These are phyloP conservation scores for Fagopyrum esculentum DNA, from an alignment of 148 eudicot species.

Conservation along the genomic window DNA sequence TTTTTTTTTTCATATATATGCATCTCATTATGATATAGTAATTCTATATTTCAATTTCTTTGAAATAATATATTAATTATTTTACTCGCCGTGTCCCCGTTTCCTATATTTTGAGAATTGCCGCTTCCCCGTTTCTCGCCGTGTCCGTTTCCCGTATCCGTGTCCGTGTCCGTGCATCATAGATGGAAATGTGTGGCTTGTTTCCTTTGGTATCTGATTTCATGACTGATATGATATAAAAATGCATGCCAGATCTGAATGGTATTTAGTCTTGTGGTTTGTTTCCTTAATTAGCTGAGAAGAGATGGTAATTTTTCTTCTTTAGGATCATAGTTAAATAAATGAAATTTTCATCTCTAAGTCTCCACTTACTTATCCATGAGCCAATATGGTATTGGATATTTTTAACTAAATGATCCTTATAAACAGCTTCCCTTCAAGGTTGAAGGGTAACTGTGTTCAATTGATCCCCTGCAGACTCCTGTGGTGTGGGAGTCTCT, in stretches of 20 bases:
- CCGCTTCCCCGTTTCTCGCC: too few species aligned
- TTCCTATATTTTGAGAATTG: too few species aligned
- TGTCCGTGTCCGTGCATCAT: too few species aligned
- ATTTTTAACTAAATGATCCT: neutral
- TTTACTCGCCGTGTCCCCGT: too few species aligned
- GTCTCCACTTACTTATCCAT: neutral
- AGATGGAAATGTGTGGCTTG: neutral
- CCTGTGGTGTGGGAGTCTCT: neutral
- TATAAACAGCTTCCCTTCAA: neutral
- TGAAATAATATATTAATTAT: too few species aligned
- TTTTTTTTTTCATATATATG: too few species aligned
- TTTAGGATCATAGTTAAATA: neutral
- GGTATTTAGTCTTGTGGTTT: neutral
- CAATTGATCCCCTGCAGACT: neutral
- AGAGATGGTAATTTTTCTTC: neutral
- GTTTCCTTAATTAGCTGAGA: neutral
- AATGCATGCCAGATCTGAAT: neutral
- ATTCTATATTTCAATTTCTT: too few species aligned
- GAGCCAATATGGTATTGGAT: neutral
- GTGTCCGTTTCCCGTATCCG: too few species aligned
- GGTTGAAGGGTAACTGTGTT: neutral
- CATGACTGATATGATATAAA: neutral
- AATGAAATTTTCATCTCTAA: neutral
- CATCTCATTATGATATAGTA: too few species aligned
- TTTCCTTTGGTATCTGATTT: neutral